Conservation (phyloP, 352 stramenopile genomes). For the Pythium utonaiense region DNA sequence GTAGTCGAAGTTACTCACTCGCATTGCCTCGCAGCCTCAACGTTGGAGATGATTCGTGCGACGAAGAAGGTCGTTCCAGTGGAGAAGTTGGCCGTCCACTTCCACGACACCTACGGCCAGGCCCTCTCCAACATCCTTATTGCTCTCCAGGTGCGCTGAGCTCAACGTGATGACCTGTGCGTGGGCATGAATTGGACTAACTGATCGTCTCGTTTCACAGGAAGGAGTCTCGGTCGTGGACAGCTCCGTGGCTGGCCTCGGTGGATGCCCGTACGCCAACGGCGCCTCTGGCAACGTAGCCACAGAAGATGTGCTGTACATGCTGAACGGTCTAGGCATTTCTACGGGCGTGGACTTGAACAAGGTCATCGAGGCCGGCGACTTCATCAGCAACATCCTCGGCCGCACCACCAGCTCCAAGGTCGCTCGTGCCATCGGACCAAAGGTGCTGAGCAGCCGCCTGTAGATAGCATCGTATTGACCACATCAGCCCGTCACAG, state of each 20-base stretch:
- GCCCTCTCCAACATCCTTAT: slow-evolving; percentile 95
- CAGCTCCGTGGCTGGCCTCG: slow-evolving; percentile 93
- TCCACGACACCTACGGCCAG: slow-evolving; percentile 97
- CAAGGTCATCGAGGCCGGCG: slow-evolving; percentile 87
- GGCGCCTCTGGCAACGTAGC: slow-evolving; percentile 96
- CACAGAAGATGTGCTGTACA: slow-evolving; percentile 97
- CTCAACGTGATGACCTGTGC: not conserved
- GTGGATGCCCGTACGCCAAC: slow-evolving; percentile 95
- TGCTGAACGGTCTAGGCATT: slow-evolving; percentile 94
- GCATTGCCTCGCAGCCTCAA: slow-evolving; percentile 46
- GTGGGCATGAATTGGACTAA: not conserved
- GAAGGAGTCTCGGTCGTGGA: slow-evolving; percentile 92
- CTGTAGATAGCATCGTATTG: slow-evolving; percentile 27
- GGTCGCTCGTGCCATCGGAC: slow-evolving; percentile 66
- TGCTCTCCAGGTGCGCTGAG: slow-evolving; percentile 60
- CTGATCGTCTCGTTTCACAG: slow-evolving; percentile 33
- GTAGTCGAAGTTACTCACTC: not conserved
- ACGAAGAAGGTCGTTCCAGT: slow-evolving; percentile 78
- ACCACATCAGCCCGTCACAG: not conserved
- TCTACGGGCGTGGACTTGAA: slow-evolving; percentile 92
- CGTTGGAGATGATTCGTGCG: slow-evolving; percentile 73
- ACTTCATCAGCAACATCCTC: slow-evolving; percentile 87
- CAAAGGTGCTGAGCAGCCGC: slow-evolving; percentile 36
- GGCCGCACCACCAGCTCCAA: slow-evolving; percentile 84
- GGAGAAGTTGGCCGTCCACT: slow-evolving; percentile 92